Evolutionary conservation across 768 basidiomycete species (phyloP), one percentile per base, ranked within the genome.

Genomic region (Daedaleopsis nitida): DNA sequence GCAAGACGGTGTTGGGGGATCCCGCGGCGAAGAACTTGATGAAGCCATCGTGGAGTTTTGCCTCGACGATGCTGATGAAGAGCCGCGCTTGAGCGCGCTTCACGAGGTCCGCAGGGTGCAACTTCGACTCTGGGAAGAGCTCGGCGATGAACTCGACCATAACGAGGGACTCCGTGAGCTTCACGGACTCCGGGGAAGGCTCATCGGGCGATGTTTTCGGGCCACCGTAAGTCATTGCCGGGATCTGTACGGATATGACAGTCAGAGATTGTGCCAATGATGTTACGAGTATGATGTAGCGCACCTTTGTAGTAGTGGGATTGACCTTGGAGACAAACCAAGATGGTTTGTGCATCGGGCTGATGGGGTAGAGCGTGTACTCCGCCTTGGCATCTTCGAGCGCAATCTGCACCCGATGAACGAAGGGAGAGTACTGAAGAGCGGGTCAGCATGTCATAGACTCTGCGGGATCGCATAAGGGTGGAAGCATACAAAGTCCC

Each of bases 271-370:
- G 27, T 16, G 35, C 21, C n/a, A 17, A n/a, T n/a, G n/a, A n/a
- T n/a, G n/a, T n/a, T n/a, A n/a, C n/a, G n/a, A n/a, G n/a, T n/a
- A n/a, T n/a, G 23, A n/a, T 23, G 16, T 23, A 7, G 17, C 24
- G n/a, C 13, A 85, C 87, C 81, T 87, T 88, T 72, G 82, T 81
- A 1, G 79, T 84, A 21, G 17, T 45, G 1, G 83, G 83, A 72
- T 89, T 89, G 34, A 90, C 81, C 60, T 84, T 80, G 0, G 80
- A 77, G 0, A 80, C 81, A 68, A 85, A 88, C 87, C 87, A 88
- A 52, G 80, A 81, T 0, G 87, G 87, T 72, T 89, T 89, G 73
- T 85, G 83, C 64, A 56, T 45, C 10, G 89, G 69, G 66, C 87
- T 84, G 44, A 90, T 80, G 64, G 85, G 79, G 61, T 75, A 86